phyloP scores from a whole-genome alignment of 108 stramenopile genomes.

The Pseudonitzschia delicatissima region DNA sequence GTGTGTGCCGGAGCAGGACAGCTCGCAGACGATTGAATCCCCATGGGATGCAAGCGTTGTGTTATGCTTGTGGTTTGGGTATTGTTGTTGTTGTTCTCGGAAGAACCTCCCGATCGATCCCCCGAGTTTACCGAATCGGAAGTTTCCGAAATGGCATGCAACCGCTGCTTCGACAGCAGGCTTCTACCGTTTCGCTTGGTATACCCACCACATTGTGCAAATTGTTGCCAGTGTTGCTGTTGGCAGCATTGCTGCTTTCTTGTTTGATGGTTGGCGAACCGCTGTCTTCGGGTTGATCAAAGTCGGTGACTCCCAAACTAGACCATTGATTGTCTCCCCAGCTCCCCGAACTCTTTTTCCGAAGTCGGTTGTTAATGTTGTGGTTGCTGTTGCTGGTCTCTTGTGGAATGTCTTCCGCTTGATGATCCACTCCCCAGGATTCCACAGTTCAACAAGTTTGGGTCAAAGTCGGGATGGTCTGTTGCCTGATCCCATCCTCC shows the following conservation, averaged over 20 bases:
- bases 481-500: slow-evolving; percentile 6
- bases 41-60: slow-evolving; percentile 28
- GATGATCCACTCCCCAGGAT: slow-evolving; percentile 3
- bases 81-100: slow-evolving; percentile 4
- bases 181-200: slow-evolving; percentile 8
- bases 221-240: background rate
- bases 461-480: slow-evolving; percentile 10
- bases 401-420: background rate
- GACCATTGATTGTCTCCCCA: slow-evolving; percentile 7
- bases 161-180: background rate
- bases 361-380: too few species aligned
- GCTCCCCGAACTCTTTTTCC: too few species aligned
- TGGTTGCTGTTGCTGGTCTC: background rate
- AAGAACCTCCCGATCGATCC: slow-evolving; percentile 3
- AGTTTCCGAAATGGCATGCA: background rate
- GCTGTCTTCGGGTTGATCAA: slow-evolving; percentile 1
- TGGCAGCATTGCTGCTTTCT: background rate
- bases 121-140: background rate
- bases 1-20: slow-evolving; percentile 12
- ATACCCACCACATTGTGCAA: background rate
- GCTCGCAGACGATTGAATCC: slow-evolving; percentile 31
- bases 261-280: background rate
- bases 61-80: slow-evolving; percentile 3
- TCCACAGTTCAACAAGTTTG: slow-evolving; percentile 8
- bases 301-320: background rate